Base-by-base conservation (phyloP, 305 asterid genomes). In the Ajuga reptans region DNA sequence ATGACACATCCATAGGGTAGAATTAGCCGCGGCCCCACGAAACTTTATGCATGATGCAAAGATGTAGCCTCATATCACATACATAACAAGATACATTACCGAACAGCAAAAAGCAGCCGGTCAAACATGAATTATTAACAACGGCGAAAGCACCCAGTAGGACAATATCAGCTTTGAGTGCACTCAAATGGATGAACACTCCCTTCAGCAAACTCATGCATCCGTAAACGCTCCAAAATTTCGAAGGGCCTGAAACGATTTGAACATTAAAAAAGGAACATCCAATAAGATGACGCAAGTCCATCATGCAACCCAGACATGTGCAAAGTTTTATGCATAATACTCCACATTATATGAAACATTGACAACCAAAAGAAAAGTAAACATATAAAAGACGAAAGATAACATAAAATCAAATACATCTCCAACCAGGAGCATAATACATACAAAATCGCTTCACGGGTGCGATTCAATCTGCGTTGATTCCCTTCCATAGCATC, bases 161-260 rank as follows among this genome's bases (percentile, higher is more conserved):
- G 62, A 58, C 41, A 37, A 10, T 33, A 59, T 83, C 77, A 92
- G 86, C 91, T 91, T 75, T 94, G 99, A 6, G 95, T 83, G 84
- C 99, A 94, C 86, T 94, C 99, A 54, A 94, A 87, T 61, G 96
- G 97, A 79, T 89, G 97, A 68, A 89, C 75, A 60, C 87, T 82
- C 41, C 97, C 97, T 76, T 94, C 98, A 29, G 96, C 83, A 70
- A 87, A 86, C 78, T 89, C 97, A 16, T 88, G 95, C 96, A 87
- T 83, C 78, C 86, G 84, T 76, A 91, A 86, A 75, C 88, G 89
- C 80, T 91, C 99, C 83, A 91, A 82, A 73, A 94, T 78, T 64
- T 94, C 99, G 3, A 85, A 87, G 15, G 99, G 98, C 96, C 99
- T 94, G 83, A 66, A 62, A 62, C 45, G 51, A 70, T 60, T 37